These are phyloP conservation scores for Cyberlindnera galapagoensis DNA, from an alignment of 805 yeast genomes.

Conservation along the genomic window DNA sequence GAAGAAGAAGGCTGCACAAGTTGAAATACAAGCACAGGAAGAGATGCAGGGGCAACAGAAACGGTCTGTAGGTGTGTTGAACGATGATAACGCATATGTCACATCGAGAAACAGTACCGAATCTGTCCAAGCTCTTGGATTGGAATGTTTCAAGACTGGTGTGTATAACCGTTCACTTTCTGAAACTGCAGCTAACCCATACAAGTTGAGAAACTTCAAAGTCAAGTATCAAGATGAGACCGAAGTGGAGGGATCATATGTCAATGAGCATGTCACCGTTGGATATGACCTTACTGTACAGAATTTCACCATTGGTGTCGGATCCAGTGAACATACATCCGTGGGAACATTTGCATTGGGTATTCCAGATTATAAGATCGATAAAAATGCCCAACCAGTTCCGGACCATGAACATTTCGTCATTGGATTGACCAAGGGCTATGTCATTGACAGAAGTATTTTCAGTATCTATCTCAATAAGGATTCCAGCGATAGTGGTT, in stretches of 20 bases:
- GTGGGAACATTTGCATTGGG: slow-evolving; percentile 33
- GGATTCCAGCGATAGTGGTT: slow-evolving; percentile 7
- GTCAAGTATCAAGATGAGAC: slow-evolving; percentile 43
- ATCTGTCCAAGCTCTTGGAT: too few species aligned
- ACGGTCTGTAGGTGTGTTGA: too few species aligned
- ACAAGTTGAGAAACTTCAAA: slow-evolving; percentile 23
- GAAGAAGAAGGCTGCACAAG: background rate
- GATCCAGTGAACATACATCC: slow-evolving; percentile 32
- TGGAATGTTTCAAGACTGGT: slow-evolving; percentile 8
- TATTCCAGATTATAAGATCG: slow-evolving; percentile 9
- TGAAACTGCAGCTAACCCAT: slow-evolving; percentile 5
- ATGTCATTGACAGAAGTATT: slow-evolving; percentile 8
- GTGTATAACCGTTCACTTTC: slow-evolving; percentile 2
- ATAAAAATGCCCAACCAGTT: slow-evolving; percentile 1
- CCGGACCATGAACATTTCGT: slow-evolving; percentile 10
- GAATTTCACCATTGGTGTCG: slow-evolving; percentile 28
- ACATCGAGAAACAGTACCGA: too few species aligned
- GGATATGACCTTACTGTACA: slow-evolving; percentile 26
- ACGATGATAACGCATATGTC: too few species aligned
- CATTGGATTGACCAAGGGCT: slow-evolving; percentile 5
- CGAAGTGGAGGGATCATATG: slow-evolving; percentile 48
- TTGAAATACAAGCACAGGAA: too few species aligned
- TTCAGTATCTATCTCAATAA: slow-evolving; percentile 18
- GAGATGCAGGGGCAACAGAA: too few species aligned
- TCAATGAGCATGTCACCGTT: slow-evolving; percentile 25